Conservation (phyloP, 768 basidiomycete genomes). For the Trametes punicea region DNA sequence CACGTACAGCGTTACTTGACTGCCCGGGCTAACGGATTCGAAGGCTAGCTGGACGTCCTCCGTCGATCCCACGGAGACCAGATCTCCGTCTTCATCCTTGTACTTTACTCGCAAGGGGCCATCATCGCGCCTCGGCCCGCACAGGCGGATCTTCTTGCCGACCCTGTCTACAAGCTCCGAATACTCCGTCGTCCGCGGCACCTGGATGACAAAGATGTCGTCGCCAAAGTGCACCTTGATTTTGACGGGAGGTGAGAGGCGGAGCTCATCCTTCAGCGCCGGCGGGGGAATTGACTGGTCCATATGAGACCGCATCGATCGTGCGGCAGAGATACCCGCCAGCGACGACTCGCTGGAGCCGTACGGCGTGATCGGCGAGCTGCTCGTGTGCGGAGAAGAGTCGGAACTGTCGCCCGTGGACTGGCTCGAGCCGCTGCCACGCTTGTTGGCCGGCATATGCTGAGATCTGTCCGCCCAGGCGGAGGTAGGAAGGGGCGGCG, state of each 20-base stretch:
- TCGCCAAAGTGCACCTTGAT: constrained; percentile 95
- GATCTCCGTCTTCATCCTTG: constrained; percentile 88
- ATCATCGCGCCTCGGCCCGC: constrained; percentile 77
- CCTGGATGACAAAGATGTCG: constrained; percentile 93
- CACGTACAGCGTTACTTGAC: constrained; percentile 79
- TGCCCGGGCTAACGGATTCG: constrained; percentile 75
- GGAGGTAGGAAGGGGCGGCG: constrained; percentile 53
- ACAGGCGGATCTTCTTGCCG: constrained; percentile 88
- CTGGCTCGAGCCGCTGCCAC: constrained; percentile 83
- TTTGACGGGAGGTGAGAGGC: constrained; percentile 61
- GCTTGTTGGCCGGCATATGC: constrained; percentile 49
- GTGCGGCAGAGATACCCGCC: constrained; percentile 46
- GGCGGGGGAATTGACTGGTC: constrained; percentile 45
- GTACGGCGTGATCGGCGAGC: constrained; percentile 85
- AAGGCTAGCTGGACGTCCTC: constrained; percentile 96
- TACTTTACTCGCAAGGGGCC: constrained; percentile 85
- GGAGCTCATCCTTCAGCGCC: constrained; percentile 91
- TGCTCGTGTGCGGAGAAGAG: constrained; percentile 73
- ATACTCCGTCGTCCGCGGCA: constrained; percentile 75
- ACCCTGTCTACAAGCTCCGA: constrained; percentile 85
- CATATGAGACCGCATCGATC: constrained; percentile 51
- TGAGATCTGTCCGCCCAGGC: constrained; percentile 49
- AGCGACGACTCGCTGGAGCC: constrained; percentile 87
- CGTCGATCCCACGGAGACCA: constrained; percentile 83
- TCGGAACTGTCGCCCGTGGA: constrained; percentile 81